Conservation (phyloP, 2,329 filamentous ascomycete genomes). For the Penicillium rolfsii region DNA sequence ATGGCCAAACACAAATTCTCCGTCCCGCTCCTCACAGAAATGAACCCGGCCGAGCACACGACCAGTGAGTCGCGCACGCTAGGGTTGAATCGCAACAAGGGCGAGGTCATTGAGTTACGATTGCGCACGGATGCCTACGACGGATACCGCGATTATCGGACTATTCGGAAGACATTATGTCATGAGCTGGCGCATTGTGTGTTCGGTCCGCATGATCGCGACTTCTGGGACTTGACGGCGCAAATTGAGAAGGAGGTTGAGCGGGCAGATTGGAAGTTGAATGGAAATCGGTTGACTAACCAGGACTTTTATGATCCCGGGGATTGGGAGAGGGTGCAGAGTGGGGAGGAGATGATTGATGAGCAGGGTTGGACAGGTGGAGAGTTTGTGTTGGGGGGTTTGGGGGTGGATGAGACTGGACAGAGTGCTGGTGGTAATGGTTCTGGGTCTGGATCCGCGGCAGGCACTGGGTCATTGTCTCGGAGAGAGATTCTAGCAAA, state of each 20-base stretch:
- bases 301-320: constrained; percentile 64
- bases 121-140: constrained; percentile 92
- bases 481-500: constrained; percentile 74
- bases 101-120: constrained; percentile 87
- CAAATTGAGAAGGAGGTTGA: constrained; percentile 88
- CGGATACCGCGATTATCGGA: constrained; percentile 90
- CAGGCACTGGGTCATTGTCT: constrained; percentile 38
- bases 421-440: constrained; percentile 38
- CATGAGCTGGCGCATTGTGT: constrained; percentile 96
- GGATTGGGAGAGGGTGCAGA: constrained; percentile 54
- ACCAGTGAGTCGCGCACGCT: constrained; percentile 79
- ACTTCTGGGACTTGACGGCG: constrained; percentile 88
- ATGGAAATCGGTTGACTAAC: constrained; percentile 65
- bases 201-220: constrained; percentile 76
- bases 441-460: constrained; percentile 44
- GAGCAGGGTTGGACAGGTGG: constrained; percentile 78
- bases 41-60: constrained; percentile 87
- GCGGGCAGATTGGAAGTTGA: constrained; percentile 73
- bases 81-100: constrained; percentile 83
- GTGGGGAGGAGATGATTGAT: constrained; percentile 63
- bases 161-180: constrained; percentile 87
- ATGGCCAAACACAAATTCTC: constrained; percentile 86
- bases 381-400: constrained; percentile 71
- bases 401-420: constrained; percentile 49
- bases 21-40: constrained; percentile 87